A percentile compares a stretch with the other conserved stretches of the same genome.
Evolutionary conservation across 768 basidiomycete genomes (phyloP).

Genomic region (Lentinus tigrinus): DNA sequence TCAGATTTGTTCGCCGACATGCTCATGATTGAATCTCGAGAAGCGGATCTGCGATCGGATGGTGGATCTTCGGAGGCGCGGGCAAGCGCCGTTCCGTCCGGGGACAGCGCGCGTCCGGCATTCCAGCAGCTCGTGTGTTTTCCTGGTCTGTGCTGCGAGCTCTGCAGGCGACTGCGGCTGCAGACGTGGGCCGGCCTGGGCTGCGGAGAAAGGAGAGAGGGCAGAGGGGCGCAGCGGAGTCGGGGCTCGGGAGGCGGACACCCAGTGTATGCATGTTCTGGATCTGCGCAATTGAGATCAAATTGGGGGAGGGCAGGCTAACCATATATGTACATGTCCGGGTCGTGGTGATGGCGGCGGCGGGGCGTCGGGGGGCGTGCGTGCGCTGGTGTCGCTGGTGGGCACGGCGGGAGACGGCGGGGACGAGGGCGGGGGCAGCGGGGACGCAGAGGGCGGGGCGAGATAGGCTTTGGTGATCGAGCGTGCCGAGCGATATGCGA

Average conservation of each 20-base stretch:
- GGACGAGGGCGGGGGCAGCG: background rate
- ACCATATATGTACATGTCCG: slow-evolving; percentile 6
- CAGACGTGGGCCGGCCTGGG: background rate
- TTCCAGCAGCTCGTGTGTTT: background rate
- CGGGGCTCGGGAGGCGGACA: slow-evolving; percentile 4
- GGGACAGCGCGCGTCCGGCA: slow-evolving; percentile 13
- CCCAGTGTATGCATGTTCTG: slow-evolving; percentile 1
- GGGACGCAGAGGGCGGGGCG: background rate
- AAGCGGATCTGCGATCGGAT: slow-evolving; percentile 23
- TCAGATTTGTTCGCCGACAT: background rate
- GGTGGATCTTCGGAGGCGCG: slow-evolving; percentile 14
- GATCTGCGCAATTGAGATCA: slow-evolving; percentile 19
- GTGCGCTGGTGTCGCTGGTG: background rate
- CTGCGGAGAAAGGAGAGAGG: background rate
- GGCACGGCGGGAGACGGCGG: background rate
- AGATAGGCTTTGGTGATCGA: slow-evolving; percentile 17
- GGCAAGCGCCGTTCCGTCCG: slow-evolving; percentile 10
- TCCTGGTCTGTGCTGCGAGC: background rate
- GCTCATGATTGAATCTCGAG: slow-evolving; percentile 16
- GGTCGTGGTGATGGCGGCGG: slow-evolving; percentile 6
- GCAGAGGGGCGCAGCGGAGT: background rate
- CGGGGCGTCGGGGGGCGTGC: slow-evolving; percentile 9
- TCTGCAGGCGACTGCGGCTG: background rate
- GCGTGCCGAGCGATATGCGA: slow-evolving; percentile 13
- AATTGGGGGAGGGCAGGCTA: slow-evolving; percentile 11